phyloP scores from a whole-genome alignment of 371 early-diverging fungal genomes.

The Chytridium lagenaria region DNA sequence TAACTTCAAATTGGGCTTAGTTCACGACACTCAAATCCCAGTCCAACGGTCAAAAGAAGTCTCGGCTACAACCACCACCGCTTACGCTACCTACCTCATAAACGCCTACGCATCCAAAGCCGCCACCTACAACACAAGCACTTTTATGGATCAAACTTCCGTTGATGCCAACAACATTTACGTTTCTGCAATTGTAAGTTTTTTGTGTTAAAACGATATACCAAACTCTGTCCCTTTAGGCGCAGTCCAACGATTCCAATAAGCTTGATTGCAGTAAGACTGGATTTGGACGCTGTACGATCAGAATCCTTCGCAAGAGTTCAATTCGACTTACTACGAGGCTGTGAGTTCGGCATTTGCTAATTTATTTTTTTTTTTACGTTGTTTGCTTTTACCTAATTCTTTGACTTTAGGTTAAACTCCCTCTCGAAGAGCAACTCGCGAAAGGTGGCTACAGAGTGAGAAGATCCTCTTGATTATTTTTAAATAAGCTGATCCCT shows the following conservation, averaged over 20 bases:
- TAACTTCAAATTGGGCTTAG: too few relatives aligned
- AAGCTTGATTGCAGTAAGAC: conserved; percentile 19
- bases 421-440: conserved; percentile 29
- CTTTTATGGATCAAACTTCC: conserved; percentile 24
- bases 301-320: conserved; percentile 31
- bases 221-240: too few relatives aligned
- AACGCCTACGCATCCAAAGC: conserved; percentile 16
- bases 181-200: neutral
- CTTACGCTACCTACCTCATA: conserved; percentile 22
- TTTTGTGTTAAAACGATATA: too few relatives aligned
- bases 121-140: conserved; percentile 9
- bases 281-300: conserved; percentile 39
- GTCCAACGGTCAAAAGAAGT: conserved; percentile 22
- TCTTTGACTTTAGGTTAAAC: too few relatives aligned
- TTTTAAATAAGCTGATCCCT: neutral
- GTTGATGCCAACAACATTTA: neutral
- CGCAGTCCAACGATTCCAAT: conserved; percentile 25
- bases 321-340: conserved; percentile 27
- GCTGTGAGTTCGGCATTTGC: too few relatives aligned
- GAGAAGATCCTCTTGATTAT: neutral
- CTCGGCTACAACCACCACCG: conserved; percentile 10
- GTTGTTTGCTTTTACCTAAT: too few relatives aligned
- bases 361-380: too few relatives aligned
- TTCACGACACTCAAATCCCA: conserved; percentile 35
- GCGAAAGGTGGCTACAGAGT: conserved; percentile 34